phyloP scores from a whole-genome alignment of 2,329 filamentous ascomycete species.

The Cyanodermella asteris region DNA sequence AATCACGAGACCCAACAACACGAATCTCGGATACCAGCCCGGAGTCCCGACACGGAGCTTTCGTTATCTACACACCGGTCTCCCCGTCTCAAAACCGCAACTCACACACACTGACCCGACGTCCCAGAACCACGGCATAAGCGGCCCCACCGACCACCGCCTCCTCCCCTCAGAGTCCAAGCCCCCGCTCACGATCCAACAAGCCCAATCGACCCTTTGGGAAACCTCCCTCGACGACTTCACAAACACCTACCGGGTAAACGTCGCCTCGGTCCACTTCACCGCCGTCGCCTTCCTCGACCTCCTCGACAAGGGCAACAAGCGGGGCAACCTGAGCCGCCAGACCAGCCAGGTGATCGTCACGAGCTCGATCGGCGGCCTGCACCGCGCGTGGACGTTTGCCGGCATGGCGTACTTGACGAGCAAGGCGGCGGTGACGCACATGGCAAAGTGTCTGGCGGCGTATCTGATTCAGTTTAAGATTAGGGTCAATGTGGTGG shows the following conservation, averaged over 20 bases:
- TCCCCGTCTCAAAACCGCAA: no score
- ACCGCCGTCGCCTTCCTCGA: conserved; percentile 19
- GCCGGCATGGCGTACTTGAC: conserved; percentile 22
- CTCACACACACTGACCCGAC: no score
- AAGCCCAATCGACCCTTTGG: conserved; percentile 18
- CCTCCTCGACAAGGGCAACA: conserved; percentile 20
- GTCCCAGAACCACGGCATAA: conserved; percentile 18
- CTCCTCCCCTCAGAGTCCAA: conserved; percentile 6
- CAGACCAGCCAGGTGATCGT: conserved; percentile 24
- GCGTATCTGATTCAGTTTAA: conserved; percentile 19
- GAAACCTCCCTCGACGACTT: conserved; percentile 12
- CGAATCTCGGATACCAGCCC: no score
- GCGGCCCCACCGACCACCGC: conserved; percentile 19
- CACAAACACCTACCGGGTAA: conserved; percentile 16
- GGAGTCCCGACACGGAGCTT: no score
- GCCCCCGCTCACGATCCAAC: conserved; percentile 16
- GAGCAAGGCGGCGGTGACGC: conserved; percentile 25
- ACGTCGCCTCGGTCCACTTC: conserved; percentile 17
- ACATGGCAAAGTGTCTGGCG: conserved; percentile 27
- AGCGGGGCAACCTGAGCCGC: conserved; percentile 14
- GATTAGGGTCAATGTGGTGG: conserved; percentile 28
- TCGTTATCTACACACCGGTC: no score
- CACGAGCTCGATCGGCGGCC: conserved; percentile 25
- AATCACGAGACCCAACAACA: no score
- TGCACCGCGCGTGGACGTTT: conserved; percentile 16